phyloP scores from a whole-genome alignment of 371 early-diverging fungal species.

The Circinella umbellata region DNA sequence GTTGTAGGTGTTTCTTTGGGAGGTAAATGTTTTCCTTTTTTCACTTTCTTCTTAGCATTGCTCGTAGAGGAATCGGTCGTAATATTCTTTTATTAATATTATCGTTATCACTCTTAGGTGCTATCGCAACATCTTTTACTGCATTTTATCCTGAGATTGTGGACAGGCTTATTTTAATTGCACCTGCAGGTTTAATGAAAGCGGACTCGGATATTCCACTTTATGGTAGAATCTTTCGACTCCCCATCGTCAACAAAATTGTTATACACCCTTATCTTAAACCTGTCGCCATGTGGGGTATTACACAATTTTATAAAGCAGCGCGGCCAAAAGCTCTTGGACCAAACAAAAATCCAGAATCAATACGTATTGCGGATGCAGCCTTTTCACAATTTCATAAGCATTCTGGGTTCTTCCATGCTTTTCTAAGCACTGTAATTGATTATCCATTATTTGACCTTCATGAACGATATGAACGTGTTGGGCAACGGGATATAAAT shows the following conservation, averaged over 20 bases:
- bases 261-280: conserved; percentile 15
- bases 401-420: conserved; percentile 54
- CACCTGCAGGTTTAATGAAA: conserved; percentile 59
- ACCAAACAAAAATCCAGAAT: conserved; percentile 6
- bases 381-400: conserved; percentile 39
- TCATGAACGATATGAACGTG: conserved; percentile 32
- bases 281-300: conserved; percentile 16
- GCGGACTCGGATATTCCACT: conserved; percentile 33
- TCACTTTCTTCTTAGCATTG: neutral
- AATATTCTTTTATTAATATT: neutral
- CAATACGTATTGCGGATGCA: conserved; percentile 15
- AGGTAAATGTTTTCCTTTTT: conserved; percentile 24
- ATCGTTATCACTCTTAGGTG: conserved; percentile 22
- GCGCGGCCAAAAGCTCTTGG: conserved; percentile 10
- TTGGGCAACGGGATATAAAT: conserved; percentile 30
- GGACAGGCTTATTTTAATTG: conserved; percentile 51
- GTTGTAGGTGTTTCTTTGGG: conserved; percentile 60
- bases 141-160: conserved; percentile 56
- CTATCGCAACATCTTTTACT: conserved; percentile 57
- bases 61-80: too few species aligned
- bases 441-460: conserved; percentile 46
- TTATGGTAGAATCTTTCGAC: conserved; percentile 29
- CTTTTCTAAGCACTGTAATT: conserved; percentile 43
- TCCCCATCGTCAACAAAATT: conserved; percentile 18
- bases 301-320: conserved; percentile 20